phyloP scores from a whole-genome alignment of 73 alveolate genomes.

The Paramecium bursaria region DNA sequence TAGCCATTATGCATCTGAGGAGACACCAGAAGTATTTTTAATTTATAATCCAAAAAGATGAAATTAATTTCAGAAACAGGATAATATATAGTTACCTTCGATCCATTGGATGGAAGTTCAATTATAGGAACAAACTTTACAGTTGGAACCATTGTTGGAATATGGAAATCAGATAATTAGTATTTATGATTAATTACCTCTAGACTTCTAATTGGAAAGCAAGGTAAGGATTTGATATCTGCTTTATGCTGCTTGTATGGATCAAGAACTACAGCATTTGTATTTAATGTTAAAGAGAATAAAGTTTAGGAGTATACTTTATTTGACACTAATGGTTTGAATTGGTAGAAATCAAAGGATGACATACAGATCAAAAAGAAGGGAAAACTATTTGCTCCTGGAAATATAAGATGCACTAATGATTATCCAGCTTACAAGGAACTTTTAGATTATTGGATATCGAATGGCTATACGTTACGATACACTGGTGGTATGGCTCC shows the following conservation, averaged over 20 bases:
- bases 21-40: conserved; percentile 51
- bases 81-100: conserved; percentile 79
- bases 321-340: conserved; percentile 2
- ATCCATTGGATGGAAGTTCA: conserved; percentile 83
- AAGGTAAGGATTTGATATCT: not conserved
- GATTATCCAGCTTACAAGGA: conserved; percentile 76
- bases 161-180: conserved; percentile 75
- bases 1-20: conserved; percentile 43
- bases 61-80: conserved; percentile 57
- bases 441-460: conserved; percentile 75
- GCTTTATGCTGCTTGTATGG: conserved; percentile 71
- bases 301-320: conserved; percentile 75
- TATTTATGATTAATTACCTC: no score
- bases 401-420: conserved; percentile 80
- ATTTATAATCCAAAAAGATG: no score
- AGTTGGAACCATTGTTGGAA: conserved; percentile 80
- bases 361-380: conserved; percentile 72
- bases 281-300: conserved; percentile 70
- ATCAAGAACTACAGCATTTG: conserved; percentile 76
- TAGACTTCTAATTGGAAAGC: conserved; percentile 66
- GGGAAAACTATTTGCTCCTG: conserved; percentile 89
- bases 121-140: conserved; percentile 84
- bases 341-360: conserved; percentile 72
- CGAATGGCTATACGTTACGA: conserved; percentile 84
- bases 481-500: conserved; percentile 95